Percentiles rank a stretch among this genome's conserved stretches.
Conservation (phyloP, 148 eudicot species). For the Cornus kousa region DNA sequence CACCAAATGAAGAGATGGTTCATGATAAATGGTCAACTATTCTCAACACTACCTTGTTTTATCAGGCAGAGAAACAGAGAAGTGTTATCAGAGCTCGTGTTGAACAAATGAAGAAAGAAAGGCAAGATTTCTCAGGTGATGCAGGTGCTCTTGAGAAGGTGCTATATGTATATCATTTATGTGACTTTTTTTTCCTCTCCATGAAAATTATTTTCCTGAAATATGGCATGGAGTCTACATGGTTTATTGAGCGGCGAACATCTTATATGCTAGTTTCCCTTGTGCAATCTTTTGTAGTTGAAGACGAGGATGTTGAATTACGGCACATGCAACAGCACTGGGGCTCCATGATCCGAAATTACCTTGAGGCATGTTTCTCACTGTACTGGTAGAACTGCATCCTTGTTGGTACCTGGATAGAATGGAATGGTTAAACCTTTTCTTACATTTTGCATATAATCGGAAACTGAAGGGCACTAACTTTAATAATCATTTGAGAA, state of each 20-base stretch:
- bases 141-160: conserved; percentile 21
- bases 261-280: neutral
- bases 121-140: conserved; percentile 21
- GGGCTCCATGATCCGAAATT: neutral
- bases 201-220: too few relatives aligned
- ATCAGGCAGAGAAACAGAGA: conserved; percentile 28
- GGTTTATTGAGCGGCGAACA: too few relatives aligned
- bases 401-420: too few relatives aligned
- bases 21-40: too few relatives aligned
- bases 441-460: too few relatives aligned
- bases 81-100: conserved; percentile 15
- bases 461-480: too few relatives aligned
- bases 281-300: conserved; percentile 7
- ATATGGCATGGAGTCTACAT: neutral
- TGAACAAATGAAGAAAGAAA: conserved; percentile 25
- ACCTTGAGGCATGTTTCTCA: too few relatives aligned
- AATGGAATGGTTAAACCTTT: too few relatives aligned
- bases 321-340: conserved; percentile 2
- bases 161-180: neutral
- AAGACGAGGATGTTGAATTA: conserved; percentile 10
- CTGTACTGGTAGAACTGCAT: too few relatives aligned
- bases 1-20: too few relatives aligned
- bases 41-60: neutral
- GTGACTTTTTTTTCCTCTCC: neutral
- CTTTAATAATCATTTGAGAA: too few relatives aligned